phyloP scores from a whole-genome alignment of 805 yeast genomes.

The Pichia cephalocereana region DNA sequence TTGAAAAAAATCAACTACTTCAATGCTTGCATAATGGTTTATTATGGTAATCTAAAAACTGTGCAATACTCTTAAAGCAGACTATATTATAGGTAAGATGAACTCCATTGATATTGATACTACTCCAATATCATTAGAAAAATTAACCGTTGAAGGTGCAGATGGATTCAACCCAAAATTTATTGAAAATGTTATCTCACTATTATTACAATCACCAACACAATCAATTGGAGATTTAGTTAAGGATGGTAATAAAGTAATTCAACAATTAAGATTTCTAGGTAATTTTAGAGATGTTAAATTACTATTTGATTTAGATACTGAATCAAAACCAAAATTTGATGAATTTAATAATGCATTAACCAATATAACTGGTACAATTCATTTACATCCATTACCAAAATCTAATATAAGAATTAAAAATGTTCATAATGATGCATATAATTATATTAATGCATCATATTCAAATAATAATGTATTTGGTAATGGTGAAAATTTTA shows the following conservation, averaged over 20 bases:
- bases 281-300: constrained; percentile 21
- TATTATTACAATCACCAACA: constrained; percentile 29
- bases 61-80: too few species aligned
- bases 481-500: constrained; percentile 60
- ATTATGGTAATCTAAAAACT: too few species aligned
- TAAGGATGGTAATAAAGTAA: constrained; percentile 12
- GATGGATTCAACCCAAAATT: constrained; percentile 29
- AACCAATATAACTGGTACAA: constrained; percentile 5
- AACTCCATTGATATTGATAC: constrained; percentile 1
- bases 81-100: not conserved
- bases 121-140: constrained; percentile 21
- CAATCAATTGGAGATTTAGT: constrained; percentile 37
- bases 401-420: not conserved
- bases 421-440: constrained; percentile 4
- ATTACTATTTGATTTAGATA: constrained; percentile 15
- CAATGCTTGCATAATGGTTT: too few species aligned
- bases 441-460: constrained; percentile 22
- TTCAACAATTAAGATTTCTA: constrained; percentile 18
- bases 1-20: too few species aligned
- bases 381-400: constrained; percentile 1
- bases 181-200: constrained; percentile 36
- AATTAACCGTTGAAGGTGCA: constrained; percentile 25
- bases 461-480: constrained; percentile 41
- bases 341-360: constrained; percentile 4
- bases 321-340: not conserved